Conservation (phyloP, 805 yeast species). For the Saccharomyces kudriavzevii region DNA sequence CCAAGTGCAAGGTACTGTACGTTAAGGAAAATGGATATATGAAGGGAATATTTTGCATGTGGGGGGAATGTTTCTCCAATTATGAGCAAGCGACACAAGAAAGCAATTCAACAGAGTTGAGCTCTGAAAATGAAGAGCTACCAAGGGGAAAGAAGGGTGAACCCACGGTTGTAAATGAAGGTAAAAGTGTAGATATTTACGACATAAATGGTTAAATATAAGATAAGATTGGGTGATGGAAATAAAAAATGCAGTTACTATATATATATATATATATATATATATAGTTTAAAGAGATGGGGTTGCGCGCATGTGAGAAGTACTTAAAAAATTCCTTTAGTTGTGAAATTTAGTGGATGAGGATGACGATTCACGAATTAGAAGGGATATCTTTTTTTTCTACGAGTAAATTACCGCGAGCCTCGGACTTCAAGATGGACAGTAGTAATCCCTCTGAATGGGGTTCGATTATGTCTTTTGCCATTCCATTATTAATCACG, state of each 20-base stretch:
- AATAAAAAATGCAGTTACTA: not conserved
- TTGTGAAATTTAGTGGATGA: not conserved
- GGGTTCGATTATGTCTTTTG: conserved; percentile 10
- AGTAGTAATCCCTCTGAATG: conserved; percentile 15
- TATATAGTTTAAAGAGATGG: not conserved
- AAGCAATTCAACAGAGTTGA: not conserved
- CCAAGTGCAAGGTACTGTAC: conserved; percentile 40
- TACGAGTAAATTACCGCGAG: conserved; percentile 16
- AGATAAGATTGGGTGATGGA: not conserved
- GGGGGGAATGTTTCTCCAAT: conserved; percentile 45
- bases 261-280: conserved; percentile 6
- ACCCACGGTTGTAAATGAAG: not conserved
- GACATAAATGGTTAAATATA: not conserved
- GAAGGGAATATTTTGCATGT: conserved; percentile 51
- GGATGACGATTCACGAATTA: conserved; percentile 10
- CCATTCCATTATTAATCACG: conserved; percentile 10
- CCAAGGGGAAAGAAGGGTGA: not conserved
- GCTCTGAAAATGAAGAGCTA: not conserved
- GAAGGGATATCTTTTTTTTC: conserved; percentile 20
- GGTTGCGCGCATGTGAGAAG: not conserved
- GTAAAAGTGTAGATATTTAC: conserved; percentile 2
- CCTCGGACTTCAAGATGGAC: conserved; percentile 12
- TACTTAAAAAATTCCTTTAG: not conserved
- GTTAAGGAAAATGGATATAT: conserved; percentile 35
- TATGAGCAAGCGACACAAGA: conserved; percentile 5